Evolutionary conservation across 2,329 filamentous ascomycete genomes (phyloP).

Genomic region (Zasmidium citrigriseum): DNA sequence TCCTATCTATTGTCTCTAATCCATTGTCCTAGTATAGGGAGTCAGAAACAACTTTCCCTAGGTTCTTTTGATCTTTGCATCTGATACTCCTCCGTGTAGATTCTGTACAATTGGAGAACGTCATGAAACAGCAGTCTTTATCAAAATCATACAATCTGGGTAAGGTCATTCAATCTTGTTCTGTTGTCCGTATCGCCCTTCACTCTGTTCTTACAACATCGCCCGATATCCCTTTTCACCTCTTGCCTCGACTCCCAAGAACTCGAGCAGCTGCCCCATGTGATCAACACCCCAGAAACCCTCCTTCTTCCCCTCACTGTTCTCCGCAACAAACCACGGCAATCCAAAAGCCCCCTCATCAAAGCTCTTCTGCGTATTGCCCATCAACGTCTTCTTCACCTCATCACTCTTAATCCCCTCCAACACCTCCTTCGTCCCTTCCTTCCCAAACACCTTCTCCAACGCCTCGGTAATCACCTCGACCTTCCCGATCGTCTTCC

Average conservation of each 20-base stretch:
- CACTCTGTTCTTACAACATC: constrained; percentile 32
- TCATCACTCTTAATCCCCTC: constrained; percentile 38
- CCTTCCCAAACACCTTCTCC: constrained; percentile 47
- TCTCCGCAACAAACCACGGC: constrained; percentile 61
- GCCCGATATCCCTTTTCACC: constrained; percentile 37
- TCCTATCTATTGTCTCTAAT: too few relatives aligned
- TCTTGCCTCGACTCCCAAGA: constrained; percentile 51
- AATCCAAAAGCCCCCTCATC: constrained; percentile 60
- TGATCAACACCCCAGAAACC: constrained; percentile 64
- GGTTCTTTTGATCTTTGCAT: background rate
- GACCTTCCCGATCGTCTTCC: constrained; percentile 46
- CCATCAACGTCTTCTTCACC: constrained; percentile 48
- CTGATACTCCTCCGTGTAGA: constrained; percentile 5
- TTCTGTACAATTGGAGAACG: constrained; percentile 6
- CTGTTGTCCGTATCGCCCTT: background rate
- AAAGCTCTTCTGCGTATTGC: constrained; percentile 55
- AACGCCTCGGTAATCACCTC: constrained; percentile 50
- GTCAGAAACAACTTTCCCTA: background rate
- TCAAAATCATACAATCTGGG: background rate
- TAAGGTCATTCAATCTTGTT: background rate
- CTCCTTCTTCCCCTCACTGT: constrained; percentile 55
- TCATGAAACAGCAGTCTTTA: background rate
- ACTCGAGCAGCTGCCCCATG: constrained; percentile 55
- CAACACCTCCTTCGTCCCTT: constrained; percentile 43
- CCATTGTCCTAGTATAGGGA: background rate